Conservation (phyloP, 176 grass and related monocot genomes). For the Pontederia crassipes region DNA sequence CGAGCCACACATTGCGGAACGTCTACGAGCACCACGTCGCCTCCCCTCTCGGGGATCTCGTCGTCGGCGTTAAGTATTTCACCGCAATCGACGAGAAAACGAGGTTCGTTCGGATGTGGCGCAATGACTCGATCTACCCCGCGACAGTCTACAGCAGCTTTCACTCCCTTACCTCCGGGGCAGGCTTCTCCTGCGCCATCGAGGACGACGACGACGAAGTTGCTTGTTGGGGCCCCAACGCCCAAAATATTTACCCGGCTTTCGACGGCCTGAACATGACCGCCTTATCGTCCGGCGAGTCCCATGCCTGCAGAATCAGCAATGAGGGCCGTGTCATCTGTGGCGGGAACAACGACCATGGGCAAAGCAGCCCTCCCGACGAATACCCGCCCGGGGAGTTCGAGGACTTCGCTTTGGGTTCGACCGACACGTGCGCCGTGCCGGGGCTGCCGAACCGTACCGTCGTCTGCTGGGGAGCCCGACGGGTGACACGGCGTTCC, state of each 20-base stretch:
- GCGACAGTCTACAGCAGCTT: not conserved
- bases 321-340: constrained; percentile 26
- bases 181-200: constrained; percentile 57
- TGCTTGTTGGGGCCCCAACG: constrained; percentile 42
- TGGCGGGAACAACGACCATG: constrained; percentile 17
- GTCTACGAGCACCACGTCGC: constrained; percentile 26
- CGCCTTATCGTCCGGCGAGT: constrained; percentile 22
- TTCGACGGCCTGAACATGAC: constrained; percentile 26
- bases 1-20: not conserved
- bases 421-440: no score
- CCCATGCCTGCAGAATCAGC: constrained; percentile 36
- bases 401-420: no score
- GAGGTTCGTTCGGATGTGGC: constrained; percentile 40
- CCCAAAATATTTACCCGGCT: constrained; percentile 12
- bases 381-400: constrained; percentile 12
- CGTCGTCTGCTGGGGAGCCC: not conserved
- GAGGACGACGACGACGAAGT: constrained; percentile 18
- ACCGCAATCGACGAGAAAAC: constrained; percentile 26
- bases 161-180: constrained; percentile 51
- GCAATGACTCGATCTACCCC: constrained; percentile 3
- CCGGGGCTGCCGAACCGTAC: no score
- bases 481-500: constrained; percentile 17
- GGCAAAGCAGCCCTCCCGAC: not conserved
- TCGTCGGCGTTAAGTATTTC: constrained; percentile 53
- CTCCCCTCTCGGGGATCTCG: not conserved